phyloP scores from a whole-genome alignment of 225 moss, liverwort and hornwort genomes.

The Pseudisothecium myosuroides region DNA sequence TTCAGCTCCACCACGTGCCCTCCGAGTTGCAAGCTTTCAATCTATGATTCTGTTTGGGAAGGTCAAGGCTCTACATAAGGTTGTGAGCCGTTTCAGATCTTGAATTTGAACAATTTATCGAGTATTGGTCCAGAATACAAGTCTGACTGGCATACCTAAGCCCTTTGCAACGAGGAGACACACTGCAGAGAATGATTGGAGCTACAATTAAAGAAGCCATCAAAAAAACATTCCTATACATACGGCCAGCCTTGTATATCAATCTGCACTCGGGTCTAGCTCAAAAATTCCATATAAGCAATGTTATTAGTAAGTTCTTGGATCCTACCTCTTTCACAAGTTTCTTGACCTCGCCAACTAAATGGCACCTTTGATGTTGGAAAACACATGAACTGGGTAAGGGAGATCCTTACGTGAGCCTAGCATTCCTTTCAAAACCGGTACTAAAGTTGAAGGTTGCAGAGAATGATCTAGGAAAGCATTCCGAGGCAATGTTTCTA shows the following conservation, averaged over 20 bases:
- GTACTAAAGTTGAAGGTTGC: neutral
- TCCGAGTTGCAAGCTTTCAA: neutral
- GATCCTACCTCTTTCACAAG: neutral
- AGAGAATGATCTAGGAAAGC: neutral
- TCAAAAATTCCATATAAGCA: neutral
- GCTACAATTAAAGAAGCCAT: neutral
- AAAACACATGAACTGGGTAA: neutral
- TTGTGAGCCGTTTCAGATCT: neutral
- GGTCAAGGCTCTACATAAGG: neutral
- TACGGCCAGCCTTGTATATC: neutral
- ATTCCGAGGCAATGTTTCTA: neutral
- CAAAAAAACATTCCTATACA: neutral
- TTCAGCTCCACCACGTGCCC: neutral
- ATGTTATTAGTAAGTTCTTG: neutral
- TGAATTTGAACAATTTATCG: neutral
- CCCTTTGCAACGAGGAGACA: neutral
- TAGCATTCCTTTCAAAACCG: neutral
- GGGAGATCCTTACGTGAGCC: neutral
- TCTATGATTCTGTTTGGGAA: neutral
- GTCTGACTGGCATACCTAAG: neutral
- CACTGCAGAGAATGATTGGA: slow-evolving; percentile 4
- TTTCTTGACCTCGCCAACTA: neutral
- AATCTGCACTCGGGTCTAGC: neutral
- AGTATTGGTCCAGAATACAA: neutral
- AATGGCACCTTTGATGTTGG: neutral